Evolutionary conservation across 495 filamentous ascomycete species (phyloP).

Genomic region (Podospora tetraspora): DNA sequence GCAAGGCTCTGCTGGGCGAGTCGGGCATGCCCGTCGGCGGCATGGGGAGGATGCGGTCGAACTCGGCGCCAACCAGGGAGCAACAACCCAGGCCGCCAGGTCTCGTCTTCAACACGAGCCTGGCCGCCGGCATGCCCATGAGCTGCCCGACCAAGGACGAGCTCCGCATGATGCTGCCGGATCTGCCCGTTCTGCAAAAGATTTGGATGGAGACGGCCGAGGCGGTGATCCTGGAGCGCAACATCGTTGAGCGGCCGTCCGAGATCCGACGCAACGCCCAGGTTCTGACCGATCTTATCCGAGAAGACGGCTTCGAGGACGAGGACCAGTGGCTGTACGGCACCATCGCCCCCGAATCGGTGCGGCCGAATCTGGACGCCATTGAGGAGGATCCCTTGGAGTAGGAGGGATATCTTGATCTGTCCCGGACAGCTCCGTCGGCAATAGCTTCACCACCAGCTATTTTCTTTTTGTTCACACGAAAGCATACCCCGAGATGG

Average conservation of each 20-base stretch:
- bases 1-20: conserved; percentile 16
- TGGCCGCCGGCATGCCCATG: conserved; percentile 52
- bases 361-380: conserved; percentile 42
- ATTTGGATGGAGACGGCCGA: conserved; percentile 52
- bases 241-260: conserved; percentile 46
- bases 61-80: neutral
- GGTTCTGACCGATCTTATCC: conserved; percentile 49
- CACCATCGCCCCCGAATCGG: conserved; percentile 37
- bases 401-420: neutral
- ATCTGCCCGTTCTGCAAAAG: conserved; percentile 44
- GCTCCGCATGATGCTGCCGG: conserved; percentile 41
- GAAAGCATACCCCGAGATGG: neutral
- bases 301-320: conserved; percentile 45
- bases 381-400: conserved; percentile 45
- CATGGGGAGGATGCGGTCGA: neutral
- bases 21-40: neutral
- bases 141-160: conserved; percentile 42
- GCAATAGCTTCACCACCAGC: neutral
- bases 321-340: conserved; percentile 52
- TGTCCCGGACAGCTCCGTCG: neutral
- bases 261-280: conserved; percentile 51
- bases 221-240: conserved; percentile 48
- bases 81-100: conserved; percentile 20
- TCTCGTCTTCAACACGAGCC: conserved; percentile 47
- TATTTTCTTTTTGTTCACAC: neutral